A percentile compares a stretch with the other conserved stretches of the same genome.
Evolutionary conservation across 768 basidiomycete genomes (phyloP).

Genomic region (Suillus clintonianus): DNA sequence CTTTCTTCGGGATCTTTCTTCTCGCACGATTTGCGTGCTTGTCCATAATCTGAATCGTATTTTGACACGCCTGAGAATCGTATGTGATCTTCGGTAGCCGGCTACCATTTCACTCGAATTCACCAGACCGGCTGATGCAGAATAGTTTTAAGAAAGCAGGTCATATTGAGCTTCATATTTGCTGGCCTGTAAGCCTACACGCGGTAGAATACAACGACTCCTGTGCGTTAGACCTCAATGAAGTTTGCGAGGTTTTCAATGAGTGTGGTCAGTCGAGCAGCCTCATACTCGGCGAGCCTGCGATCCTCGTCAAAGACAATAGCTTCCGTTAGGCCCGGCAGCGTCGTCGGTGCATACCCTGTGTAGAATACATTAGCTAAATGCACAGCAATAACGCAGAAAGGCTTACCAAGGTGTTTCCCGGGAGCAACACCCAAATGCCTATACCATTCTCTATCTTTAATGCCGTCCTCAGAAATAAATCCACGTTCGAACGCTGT

Average conservation of each 20-base stretch:
- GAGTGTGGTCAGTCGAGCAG: slow-evolving; percentile 51
- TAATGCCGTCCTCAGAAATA: slow-evolving; percentile 75
- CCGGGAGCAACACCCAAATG: slow-evolving; percentile 88
- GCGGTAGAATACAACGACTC: neutral
- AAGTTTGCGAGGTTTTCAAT: slow-evolving; percentile 52
- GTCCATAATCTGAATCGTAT: neutral
- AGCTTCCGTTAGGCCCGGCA: slow-evolving; percentile 80
- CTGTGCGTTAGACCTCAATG: slow-evolving; percentile 7
- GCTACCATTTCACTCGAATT: neutral
- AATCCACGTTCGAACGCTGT: slow-evolving; percentile 77
- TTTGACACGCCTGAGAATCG: neutral
- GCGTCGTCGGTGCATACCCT: slow-evolving; percentile 85
- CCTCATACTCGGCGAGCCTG: slow-evolving; percentile 62
- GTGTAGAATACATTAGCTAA: slow-evolving; percentile 1
- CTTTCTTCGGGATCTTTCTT: neutral
- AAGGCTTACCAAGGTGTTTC: slow-evolving; percentile 69
- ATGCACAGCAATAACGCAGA: neutral
- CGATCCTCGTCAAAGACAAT: slow-evolving; percentile 68
- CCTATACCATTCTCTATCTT: slow-evolving; percentile 82
- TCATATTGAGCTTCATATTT: neutral
- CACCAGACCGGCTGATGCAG: neutral
- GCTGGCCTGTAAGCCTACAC: neutral
- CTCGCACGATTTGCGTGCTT: neutral
- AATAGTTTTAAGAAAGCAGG: neutral
- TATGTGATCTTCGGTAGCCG: neutral